Evolutionary conservation across 2,329 filamentous ascomycete species (phyloP).

Genomic region (Botrytis medusae): DNA sequence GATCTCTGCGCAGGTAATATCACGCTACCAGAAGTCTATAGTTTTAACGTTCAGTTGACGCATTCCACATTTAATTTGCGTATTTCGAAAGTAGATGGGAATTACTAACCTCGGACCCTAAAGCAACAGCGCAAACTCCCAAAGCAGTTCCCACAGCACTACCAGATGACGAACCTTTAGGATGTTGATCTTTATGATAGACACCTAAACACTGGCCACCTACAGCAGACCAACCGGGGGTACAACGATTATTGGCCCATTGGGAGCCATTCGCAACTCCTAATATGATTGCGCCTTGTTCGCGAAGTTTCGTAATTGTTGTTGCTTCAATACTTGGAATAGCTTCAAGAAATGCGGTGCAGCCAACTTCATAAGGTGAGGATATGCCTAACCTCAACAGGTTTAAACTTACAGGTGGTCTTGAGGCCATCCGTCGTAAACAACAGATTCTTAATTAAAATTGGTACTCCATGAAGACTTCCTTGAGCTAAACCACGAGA

Average conservation of each 20-base stretch:
- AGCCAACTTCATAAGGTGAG: constrained; percentile 38
- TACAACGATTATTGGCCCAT: constrained; percentile 54
- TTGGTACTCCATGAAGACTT: constrained; percentile 56
- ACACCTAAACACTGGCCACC: constrained; percentile 61
- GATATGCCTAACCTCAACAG: neutral
- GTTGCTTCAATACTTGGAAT: constrained; percentile 53
- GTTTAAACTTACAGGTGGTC: constrained; percentile 44
- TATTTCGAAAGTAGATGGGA: neutral
- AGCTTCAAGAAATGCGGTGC: constrained; percentile 49
- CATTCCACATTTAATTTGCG: constrained; percentile 11
- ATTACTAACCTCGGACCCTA: constrained; percentile 56
- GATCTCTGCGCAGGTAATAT: constrained; percentile 52
- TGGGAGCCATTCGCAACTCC: constrained; percentile 47
- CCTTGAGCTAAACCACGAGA: constrained; percentile 24
- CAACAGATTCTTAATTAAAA: constrained; percentile 60
- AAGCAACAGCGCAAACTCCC: constrained; percentile 20
- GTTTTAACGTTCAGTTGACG: constrained; percentile 10
- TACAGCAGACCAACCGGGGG: constrained; percentile 60
- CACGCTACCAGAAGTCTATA: constrained; percentile 56
- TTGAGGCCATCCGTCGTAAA: constrained; percentile 59
- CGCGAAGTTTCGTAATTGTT: constrained; percentile 39
- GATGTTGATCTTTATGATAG: constrained; percentile 43
- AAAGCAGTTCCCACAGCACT: constrained; percentile 23
- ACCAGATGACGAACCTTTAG: constrained; percentile 20
- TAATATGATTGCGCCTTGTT: constrained; percentile 24